Percentiles rank a stretch among this genome's conserved stretches.
These are phyloP conservation scores for Vigna nakashimae DNA, from an alignment of 306 rosid genomes.

Conservation along the genomic window DNA sequence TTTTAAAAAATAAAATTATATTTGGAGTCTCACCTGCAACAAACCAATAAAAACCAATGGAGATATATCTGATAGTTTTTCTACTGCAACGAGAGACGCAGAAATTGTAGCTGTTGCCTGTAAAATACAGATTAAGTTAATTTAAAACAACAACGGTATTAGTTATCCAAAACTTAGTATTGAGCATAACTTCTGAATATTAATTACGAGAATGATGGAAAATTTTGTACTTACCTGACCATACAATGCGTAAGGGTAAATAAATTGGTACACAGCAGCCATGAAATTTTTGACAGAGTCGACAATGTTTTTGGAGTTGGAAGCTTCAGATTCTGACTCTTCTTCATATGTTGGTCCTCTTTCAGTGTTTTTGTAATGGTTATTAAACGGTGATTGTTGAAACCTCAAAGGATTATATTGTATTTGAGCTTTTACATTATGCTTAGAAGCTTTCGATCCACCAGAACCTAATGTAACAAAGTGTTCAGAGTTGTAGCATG, in stretches of 20 bases:
- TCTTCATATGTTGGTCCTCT: not conserved
- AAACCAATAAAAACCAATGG: constrained; percentile 37
- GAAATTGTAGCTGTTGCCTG: not conserved
- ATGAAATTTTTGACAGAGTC: constrained; percentile 12
- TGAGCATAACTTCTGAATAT: not conserved
- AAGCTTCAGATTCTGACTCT: constrained; percentile 56
- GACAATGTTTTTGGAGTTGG: constrained; percentile 41
- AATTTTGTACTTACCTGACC: constrained; percentile 59
- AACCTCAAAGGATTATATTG: not conserved
- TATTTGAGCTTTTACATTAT: not conserved
- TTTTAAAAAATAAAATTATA: not conserved
- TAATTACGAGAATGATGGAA: not conserved
- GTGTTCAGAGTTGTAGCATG: not conserved
- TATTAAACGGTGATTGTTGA: not conserved
- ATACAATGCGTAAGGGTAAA: constrained; percentile 73
- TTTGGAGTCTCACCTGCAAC: constrained; percentile 56
- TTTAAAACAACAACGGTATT: not conserved
- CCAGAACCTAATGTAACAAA: not conserved
- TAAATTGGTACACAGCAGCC: constrained; percentile 51
- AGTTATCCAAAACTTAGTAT: not conserved
- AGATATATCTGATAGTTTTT: constrained; percentile 70
- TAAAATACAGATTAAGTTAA: not conserved
- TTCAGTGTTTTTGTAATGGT: not conserved
- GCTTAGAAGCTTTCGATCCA: not conserved
- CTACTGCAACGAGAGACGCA: constrained; percentile 58